phyloP scores from a whole-genome alignment of 257 asterid species.

The Thymus quinquecostatus region DNA sequence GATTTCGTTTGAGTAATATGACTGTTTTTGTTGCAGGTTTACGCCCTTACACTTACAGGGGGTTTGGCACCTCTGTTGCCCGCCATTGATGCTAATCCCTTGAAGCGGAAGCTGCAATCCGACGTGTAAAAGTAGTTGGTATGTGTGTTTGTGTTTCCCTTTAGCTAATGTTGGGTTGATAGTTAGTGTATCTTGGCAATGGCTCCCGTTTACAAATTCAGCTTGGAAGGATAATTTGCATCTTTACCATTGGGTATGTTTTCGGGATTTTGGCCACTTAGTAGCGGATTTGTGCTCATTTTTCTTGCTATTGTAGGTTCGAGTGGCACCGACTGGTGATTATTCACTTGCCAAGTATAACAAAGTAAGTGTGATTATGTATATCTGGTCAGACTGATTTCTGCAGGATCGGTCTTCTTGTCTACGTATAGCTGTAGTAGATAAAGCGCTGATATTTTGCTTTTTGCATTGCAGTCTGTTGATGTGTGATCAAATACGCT shows the following conservation, averaged over 20 bases:
- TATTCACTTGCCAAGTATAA: conserved; percentile 93
- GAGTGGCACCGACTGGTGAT: conserved; percentile 95
- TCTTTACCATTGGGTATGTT: conserved; percentile 93
- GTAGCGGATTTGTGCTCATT: not conserved
- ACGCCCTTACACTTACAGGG: conserved; percentile 96
- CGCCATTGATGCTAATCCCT: conserved; percentile 70
- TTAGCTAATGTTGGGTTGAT: not conserved
- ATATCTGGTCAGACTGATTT: not conserved
- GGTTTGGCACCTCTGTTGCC: conserved; percentile 94
- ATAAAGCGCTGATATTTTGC: conserved; percentile 25
- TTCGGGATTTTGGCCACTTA: conserved; percentile 8
- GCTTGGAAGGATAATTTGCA: conserved; percentile 85
- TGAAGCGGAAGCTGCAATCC: conserved; percentile 67
- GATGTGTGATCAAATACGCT: conserved; percentile 88
- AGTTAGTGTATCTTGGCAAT: conserved; percentile 78
- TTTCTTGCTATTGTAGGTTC: conserved; percentile 59
- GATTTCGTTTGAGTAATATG: conserved; percentile 28
- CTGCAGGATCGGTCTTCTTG: conserved; percentile 11
- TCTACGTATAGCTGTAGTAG: conserved; percentile 16
- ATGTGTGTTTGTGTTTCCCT: conserved; percentile 6
- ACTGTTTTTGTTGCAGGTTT: conserved; percentile 56
- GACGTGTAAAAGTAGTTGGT: conserved; percentile 28
- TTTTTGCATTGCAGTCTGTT: conserved; percentile 66
- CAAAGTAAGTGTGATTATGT: conserved; percentile 54
- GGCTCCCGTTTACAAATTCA: conserved; percentile 94